A percentile compares a stretch with the other conserved stretches of the same genome.
These are phyloP conservation scores for Trypanosoma vivax DNA, from an alignment of 208 protist species.

Conservation along the genomic window DNA sequence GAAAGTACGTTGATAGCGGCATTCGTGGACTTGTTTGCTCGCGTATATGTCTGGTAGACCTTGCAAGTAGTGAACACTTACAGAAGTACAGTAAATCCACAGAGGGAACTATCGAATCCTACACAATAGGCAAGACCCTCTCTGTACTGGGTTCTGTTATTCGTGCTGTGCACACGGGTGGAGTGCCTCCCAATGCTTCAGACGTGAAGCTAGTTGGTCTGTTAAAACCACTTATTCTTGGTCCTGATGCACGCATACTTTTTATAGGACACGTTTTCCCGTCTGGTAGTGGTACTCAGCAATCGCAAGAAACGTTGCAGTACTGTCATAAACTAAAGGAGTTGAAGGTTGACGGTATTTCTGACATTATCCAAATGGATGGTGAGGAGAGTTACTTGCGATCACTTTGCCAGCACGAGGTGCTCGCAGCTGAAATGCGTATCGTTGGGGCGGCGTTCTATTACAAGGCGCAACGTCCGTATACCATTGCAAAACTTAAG, in stretches of 20 bases:
- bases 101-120: slow-evolving; percentile 82
- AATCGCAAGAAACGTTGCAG: slow-evolving; percentile 74
- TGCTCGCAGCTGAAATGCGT: slow-evolving; percentile 70
- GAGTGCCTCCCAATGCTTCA: slow-evolving; percentile 77
- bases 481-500: slow-evolving; percentile 26
- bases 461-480: slow-evolving; percentile 37
- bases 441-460: slow-evolving; percentile 55
- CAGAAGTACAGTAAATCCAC: slow-evolving; percentile 85
- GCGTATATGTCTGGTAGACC: slow-evolving; percentile 93
- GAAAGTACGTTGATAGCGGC: slow-evolving; percentile 25
- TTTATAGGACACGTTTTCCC: slow-evolving; percentile 85
- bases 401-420: slow-evolving; percentile 48
- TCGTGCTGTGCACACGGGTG: slow-evolving; percentile 78
- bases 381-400: slow-evolving; percentile 57
- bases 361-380: slow-evolving; percentile 41
- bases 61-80: slow-evolving; percentile 92
- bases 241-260: slow-evolving; percentile 53
- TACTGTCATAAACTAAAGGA: slow-evolving; percentile 89
- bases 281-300: slow-evolving; percentile 37
- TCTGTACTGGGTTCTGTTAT: slow-evolving; percentile 80
- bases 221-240: slow-evolving; percentile 72
- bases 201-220: slow-evolving; percentile 92
- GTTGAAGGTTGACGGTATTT: slow-evolving; percentile 53
- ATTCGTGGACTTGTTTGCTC: slow-evolving; percentile 79
- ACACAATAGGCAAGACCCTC: slow-evolving; percentile 89